A percentile compares a stretch with the other conserved stretches of the same genome.
These are phyloP conservation scores for Waitea zeae DNA, from an alignment of 1,284 basidiomycete genomes.

Conservation along the genomic window DNA sequence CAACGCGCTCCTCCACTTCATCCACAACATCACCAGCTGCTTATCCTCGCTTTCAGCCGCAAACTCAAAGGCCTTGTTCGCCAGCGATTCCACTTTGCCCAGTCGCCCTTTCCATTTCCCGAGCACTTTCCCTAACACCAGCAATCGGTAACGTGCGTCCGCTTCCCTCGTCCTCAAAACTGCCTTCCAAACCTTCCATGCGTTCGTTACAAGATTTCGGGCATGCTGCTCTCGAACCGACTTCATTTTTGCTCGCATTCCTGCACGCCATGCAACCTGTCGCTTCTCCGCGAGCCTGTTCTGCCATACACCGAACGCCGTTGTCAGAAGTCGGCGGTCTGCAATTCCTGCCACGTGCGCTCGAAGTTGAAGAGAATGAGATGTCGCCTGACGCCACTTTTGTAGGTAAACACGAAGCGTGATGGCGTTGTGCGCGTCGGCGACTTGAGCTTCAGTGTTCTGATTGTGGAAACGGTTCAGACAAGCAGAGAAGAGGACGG, in stretches of 20 bases:
- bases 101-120: constrained; percentile 31
- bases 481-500: constrained; percentile 5
- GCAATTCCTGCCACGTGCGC: constrained; percentile 22
- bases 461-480: constrained; percentile 12
- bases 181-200: constrained; percentile 47
- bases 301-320: constrained; percentile 29
- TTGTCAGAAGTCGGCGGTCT: constrained; percentile 22
- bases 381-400: constrained; percentile 30
- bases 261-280: constrained; percentile 39
- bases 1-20: constrained; percentile 31
- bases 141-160: constrained; percentile 26
- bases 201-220: constrained; percentile 26
- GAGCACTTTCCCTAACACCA: constrained; percentile 24
- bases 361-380: constrained; percentile 19
- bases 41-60: constrained; percentile 18
- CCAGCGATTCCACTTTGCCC: constrained; percentile 21
- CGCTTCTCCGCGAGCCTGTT: constrained; percentile 27
- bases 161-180: constrained; percentile 28
- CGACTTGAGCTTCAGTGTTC: constrained; percentile 48
- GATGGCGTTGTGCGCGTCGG: constrained; percentile 36
- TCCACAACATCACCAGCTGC: constrained; percentile 25
- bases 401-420: constrained; percentile 37
- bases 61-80: constrained; percentile 29
- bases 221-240: constrained; percentile 34
- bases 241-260: constrained; percentile 54